Base-by-base conservation (phyloP, 176 grass and related monocot genomes). In the Secale cereale region DNA sequence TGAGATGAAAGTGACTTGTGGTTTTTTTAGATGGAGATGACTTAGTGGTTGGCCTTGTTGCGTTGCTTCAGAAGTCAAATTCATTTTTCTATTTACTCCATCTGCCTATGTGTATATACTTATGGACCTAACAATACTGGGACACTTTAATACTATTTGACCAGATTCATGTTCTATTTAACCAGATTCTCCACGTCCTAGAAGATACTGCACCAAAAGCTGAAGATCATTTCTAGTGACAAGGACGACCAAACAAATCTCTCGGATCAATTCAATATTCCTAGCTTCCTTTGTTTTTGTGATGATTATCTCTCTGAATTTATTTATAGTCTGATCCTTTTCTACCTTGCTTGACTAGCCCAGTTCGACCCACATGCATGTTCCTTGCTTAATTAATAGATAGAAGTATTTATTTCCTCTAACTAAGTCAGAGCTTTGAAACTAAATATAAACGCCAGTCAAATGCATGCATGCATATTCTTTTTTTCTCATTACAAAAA, bases 371-470 rank as follows among this genome's bases (percentile, higher is more conserved):
- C 22, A 70, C 68, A 70, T 70, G 68, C 76, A 39, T 39, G 32
- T 27, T 40, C 7, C 56, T 7, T 62, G 4, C 13, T 61, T 62
- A 36, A n/a, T n/a, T n/a, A n/a, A n/a, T n/a, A n/a, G n/a, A n/a
- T n/a, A n/a, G n/a, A 54, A 76, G 46, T 57, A 76, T 54, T 32
- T 74, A 50, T 52, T 30, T 76, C 50, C 10, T 76, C 74, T 76
- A 76, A 54, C 27, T 27, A 52, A 48, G 16, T 75, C 73, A 54
- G 45, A 76, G 16, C 45, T 10, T 32, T 54, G 28, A 54, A 54
- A 54, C 5, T 20, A 20, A 76, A 76, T 76, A 31, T 76, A 76
- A 75, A 46, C 3, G 13, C 13, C 23, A 27, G 12, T 29, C 3
- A 46, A 27, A 28, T 39, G 22, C 15, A 29, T 46, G 40, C 13